Evolutionary conservation across 2,329 filamentous ascomycete species (phyloP).

Genomic region (Sclerotiophoma versabilis): DNA sequence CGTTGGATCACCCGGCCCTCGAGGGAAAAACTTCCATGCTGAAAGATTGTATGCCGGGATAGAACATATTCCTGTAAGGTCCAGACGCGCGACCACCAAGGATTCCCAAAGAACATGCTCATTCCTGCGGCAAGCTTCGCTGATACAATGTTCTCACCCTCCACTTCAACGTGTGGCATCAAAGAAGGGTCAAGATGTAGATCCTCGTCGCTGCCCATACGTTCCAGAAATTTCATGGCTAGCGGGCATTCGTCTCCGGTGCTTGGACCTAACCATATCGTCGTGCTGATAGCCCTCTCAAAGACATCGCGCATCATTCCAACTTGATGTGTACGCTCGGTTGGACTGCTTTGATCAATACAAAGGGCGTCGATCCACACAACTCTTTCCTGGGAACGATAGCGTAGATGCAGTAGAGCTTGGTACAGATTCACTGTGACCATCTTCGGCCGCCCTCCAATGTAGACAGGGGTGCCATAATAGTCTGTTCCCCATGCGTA

Average conservation of each 20-base stretch:
- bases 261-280: not conserved
- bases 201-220: not conserved
- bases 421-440: not conserved
- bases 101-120: not conserved
- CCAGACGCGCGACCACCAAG: slow-evolving; percentile 3
- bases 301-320: not conserved
- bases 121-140: not conserved
- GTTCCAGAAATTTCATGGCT: not conserved
- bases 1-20: not conserved
- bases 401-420: not conserved
- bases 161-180: not conserved
- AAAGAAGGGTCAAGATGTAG: not conserved
- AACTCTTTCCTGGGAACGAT: not conserved
- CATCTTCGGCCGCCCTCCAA: not conserved
- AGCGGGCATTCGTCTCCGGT: not conserved
- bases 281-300: not conserved
- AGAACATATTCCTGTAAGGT: not conserved
- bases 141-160: not conserved
- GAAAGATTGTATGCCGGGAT: not conserved
- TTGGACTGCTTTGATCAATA: not conserved
- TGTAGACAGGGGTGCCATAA: not conserved
- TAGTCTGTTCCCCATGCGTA: not conserved
- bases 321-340: not conserved
- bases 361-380: slow-evolving; percentile 2
- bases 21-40: not conserved